These are phyloP conservation scores for Kodamaea hsintzibuensis DNA, from an alignment of 805 yeast genomes.

Conservation along the genomic window DNA sequence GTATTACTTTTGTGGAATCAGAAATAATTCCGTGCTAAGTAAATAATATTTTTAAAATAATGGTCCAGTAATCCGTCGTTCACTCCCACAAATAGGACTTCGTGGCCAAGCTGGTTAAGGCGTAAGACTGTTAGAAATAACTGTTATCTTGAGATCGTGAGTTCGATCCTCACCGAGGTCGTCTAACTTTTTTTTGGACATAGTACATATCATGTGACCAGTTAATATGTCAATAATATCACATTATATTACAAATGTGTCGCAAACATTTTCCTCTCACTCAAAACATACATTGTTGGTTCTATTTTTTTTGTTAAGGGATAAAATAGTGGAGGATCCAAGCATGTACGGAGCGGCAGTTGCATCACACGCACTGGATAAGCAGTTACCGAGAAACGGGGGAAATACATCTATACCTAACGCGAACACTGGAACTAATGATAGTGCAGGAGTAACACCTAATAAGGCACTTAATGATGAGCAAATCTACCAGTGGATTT, in stretches of 20 bases:
- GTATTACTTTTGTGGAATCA: too few relatives aligned
- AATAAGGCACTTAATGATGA: conserved; percentile 55
- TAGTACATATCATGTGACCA: too few relatives aligned
- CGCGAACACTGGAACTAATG: not conserved
- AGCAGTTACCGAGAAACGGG: conserved; percentile 5
- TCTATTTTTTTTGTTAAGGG: not conserved
- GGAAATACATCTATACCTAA: not conserved
- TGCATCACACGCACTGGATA: conserved; percentile 6
- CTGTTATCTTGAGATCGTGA: conserved; percentile 24
- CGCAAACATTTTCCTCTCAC: too few relatives aligned
- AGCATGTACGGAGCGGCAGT: conserved; percentile 7
- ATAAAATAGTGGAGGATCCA: not conserved
- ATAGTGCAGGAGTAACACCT: not conserved
- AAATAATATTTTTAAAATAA: not conserved
- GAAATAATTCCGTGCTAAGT: too few relatives aligned
- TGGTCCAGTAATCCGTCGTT: not conserved
- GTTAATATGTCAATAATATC: too few relatives aligned
- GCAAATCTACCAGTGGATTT: conserved; percentile 85
- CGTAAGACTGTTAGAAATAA: conserved; percentile 23
- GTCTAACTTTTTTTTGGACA: not conserved
- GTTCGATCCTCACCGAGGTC: conserved; percentile 24
- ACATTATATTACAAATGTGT: too few relatives aligned
- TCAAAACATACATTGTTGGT: not conserved
- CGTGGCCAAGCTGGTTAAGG: conserved; percentile 34
- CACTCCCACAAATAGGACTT: conserved; percentile 16